phyloP scores from a whole-genome alignment of 1,284 basidiomycete genomes.

The Acaromyces ingoldii region DNA sequence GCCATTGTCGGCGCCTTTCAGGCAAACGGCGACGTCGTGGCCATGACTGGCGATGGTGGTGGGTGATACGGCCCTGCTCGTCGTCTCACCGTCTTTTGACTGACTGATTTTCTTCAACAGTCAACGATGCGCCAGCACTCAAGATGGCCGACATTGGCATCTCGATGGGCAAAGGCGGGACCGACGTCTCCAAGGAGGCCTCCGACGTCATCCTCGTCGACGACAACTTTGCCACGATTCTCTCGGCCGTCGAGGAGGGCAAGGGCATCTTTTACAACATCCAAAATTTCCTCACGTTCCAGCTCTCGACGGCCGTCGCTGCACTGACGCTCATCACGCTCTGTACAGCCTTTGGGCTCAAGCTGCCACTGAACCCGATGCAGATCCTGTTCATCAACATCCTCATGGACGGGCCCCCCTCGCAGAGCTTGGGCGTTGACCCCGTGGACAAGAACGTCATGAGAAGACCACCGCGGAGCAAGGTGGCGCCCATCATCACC shows the following conservation, averaged over 20 bases:
- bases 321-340: conserved; percentile 90
- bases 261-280: conserved; percentile 99
- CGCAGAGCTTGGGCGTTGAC: conserved; percentile 92
- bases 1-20: conserved; percentile 90
- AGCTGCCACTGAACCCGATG: conserved; percentile 94
- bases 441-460: conserved; percentile 87
- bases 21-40: conserved; percentile 78
- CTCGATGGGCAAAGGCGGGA: conserved; percentile 93
- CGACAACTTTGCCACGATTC: conserved; percentile 91
- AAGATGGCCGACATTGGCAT: conserved; percentile 98
- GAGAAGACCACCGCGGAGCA: conserved; percentile 72
- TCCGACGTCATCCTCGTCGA: conserved; percentile 95
- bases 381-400: conserved; percentile 99
- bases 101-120: conserved; percentile 55
- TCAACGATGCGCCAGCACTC: conserved; percentile 92
- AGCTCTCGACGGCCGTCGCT: conserved; percentile 91
- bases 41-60: conserved; percentile 95
- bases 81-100: not conserved
- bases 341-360: conserved; percentile 79
- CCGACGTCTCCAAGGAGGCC: conserved; percentile 96
- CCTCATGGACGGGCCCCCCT: conserved; percentile 97
- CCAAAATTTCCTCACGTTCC: conserved; percentile 94
- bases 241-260: conserved; percentile 88
- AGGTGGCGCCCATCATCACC: conserved; percentile 81
- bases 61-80: conserved; percentile 19